Percentiles rank a stretch among this genome's conserved stretches.
phyloP scores from a whole-genome alignment of 2,329 filamentous ascomycete species.

The Fusarium nelsonii region DNA sequence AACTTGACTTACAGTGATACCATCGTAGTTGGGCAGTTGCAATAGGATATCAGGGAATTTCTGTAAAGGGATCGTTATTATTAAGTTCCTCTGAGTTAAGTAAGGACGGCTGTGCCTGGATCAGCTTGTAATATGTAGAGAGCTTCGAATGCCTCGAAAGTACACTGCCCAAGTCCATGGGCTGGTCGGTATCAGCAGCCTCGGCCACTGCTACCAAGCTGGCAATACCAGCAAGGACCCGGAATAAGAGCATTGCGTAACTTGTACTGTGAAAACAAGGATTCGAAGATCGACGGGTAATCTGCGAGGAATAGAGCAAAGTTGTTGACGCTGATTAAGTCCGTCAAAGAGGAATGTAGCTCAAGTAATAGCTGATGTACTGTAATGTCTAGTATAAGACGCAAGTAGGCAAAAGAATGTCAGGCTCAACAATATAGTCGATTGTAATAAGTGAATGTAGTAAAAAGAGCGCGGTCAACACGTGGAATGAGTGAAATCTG shows the following conservation, averaged over 20 bases:
- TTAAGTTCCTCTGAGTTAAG: background rate
- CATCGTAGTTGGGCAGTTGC: constrained; percentile 58
- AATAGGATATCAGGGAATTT: constrained; percentile 61
- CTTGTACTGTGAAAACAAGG: background rate
- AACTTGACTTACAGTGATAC: constrained; percentile 57
- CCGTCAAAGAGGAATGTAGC: background rate
- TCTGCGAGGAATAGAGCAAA: background rate
- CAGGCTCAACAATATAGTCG: background rate
- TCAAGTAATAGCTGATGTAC: background rate
- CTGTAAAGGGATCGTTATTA: constrained; percentile 43
- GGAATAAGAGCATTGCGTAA: constrained; percentile 38
- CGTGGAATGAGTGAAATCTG: constrained; percentile 26
- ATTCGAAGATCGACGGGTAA: background rate
- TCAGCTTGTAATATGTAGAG: constrained; percentile 58
- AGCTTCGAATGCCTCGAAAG: constrained; percentile 57
- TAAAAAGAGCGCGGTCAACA: constrained; percentile 23
- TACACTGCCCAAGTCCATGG: constrained; percentile 56
- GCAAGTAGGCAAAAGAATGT: background rate
- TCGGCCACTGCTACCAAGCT: constrained; percentile 34
- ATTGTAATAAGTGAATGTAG: constrained; percentile 14
- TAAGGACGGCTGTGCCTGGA: constrained; percentile 52
- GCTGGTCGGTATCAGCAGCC: constrained; percentile 38
- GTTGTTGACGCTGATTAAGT: background rate
- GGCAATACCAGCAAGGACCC: constrained; percentile 39
- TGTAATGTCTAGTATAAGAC: background rate